These are phyloP conservation scores for Mortierella sp. DNA, from an alignment of 371 early-diverging fungal genomes.

Conservation along the genomic window DNA sequence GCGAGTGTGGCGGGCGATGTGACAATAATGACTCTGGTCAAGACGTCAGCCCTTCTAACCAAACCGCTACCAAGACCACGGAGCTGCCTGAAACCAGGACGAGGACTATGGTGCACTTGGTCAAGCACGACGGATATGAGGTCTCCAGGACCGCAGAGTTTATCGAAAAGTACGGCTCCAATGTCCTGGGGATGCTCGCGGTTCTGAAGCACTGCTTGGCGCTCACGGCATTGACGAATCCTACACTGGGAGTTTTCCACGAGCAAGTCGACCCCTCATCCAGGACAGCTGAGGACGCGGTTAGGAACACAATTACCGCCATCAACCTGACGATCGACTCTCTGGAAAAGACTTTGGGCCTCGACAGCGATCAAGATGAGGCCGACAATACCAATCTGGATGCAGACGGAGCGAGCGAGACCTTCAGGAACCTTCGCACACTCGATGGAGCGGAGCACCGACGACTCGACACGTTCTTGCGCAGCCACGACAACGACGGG, in stretches of 20 bases:
- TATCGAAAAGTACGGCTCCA: conserved; percentile 7
- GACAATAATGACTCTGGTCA: neutral
- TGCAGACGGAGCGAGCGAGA: neutral
- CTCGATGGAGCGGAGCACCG: neutral
- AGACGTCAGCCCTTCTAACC: neutral
- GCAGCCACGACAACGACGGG: neutral
- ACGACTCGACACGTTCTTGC: neutral
- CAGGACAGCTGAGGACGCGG: neutral
- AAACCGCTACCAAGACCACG: neutral
- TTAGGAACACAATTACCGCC: neutral
- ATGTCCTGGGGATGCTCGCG: conserved; percentile 13
- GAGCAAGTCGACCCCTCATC: neutral
- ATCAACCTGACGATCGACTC: neutral
- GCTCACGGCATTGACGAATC: neutral
- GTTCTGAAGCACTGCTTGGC: neutral
- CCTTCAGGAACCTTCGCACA: neutral
- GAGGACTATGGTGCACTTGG: conserved; percentile 5
- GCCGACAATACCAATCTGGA: neutral
- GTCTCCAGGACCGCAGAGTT: conserved; percentile 3
- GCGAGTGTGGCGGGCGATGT: neutral
- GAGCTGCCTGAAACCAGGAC: neutral
- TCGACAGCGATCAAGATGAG: neutral
- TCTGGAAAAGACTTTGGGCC: neutral
- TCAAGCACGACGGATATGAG: conserved; percentile 11
- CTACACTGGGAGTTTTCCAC: neutral